Percentiles rank a stretch among this genome's conserved stretches.
Conservation (phyloP, 495 filamentous ascomycete species). For the Penicillium subrubescens region DNA sequence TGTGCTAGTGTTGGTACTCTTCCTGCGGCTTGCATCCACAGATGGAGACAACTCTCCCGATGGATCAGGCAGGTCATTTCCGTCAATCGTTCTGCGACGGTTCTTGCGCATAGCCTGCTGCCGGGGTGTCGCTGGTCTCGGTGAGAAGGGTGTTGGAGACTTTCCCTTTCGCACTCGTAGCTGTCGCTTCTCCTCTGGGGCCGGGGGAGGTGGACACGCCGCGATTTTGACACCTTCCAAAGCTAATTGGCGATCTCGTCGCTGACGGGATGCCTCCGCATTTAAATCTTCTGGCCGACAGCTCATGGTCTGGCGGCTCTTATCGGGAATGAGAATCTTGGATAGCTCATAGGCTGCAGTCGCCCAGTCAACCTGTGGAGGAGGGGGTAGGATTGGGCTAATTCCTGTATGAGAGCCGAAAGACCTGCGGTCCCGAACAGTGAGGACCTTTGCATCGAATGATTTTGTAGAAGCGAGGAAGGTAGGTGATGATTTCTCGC, state of each 20-base stretch:
- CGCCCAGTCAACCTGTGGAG: conserved; percentile 82
- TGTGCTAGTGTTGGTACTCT: conserved; percentile 29
- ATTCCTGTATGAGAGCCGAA: conserved; percentile 32
- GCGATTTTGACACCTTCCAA: conserved; percentile 22
- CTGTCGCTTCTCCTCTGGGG: conserved; percentile 62
- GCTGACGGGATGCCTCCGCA: conserved; percentile 60
- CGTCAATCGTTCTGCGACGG: conserved; percentile 68
- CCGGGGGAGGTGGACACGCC: conserved; percentile 29
- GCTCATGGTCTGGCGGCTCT: conserved; percentile 68
- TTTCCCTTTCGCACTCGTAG: conserved; percentile 72
- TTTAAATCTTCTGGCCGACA: conserved; percentile 75
- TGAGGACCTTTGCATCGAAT: conserved; percentile 72
- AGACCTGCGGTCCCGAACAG: conserved; percentile 55
- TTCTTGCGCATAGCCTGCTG: conserved; percentile 51
- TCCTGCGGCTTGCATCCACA: conserved; percentile 39
- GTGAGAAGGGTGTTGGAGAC: conserved; percentile 42
- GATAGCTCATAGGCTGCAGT: conserved; percentile 77
- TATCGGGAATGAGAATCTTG: conserved; percentile 75
- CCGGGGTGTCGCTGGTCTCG: conserved; percentile 47
- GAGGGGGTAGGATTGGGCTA: conserved; percentile 58
- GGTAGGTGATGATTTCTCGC: conserved; percentile 57
- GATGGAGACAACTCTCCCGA: conserved; percentile 45
- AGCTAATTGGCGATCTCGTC: conserved; percentile 63
- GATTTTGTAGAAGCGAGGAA: conserved; percentile 78
- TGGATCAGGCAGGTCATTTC: conserved; percentile 43